Evolutionary conservation across 352 stramenopile species (phyloP).

Genomic region (Elongisporangium senticosum): DNA sequence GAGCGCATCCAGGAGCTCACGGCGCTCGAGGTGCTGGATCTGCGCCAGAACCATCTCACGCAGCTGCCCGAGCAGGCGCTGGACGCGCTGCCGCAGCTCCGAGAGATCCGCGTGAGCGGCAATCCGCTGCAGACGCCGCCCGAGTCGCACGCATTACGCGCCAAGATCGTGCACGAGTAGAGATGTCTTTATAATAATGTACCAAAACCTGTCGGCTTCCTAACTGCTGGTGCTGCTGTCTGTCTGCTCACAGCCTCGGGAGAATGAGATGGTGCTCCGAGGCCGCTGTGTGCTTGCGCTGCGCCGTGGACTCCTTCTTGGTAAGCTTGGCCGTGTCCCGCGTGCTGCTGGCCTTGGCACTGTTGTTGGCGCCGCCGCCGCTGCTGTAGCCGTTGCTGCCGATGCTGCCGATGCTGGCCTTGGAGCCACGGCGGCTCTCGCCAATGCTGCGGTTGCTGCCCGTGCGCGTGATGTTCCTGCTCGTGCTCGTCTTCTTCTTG

Average conservation of each 20-base stretch:
- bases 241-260: background rate
- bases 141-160: conserved; percentile 18
- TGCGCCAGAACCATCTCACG: conserved; percentile 47
- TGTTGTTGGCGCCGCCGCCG: conserved; percentile 17
- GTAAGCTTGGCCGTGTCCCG: conserved; percentile 13
- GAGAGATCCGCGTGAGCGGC: conserved; percentile 31
- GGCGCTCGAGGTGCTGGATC: conserved; percentile 54
- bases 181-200: conserved; percentile 3
- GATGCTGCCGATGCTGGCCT: conserved; percentile 24
- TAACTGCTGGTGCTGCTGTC: too few species aligned
- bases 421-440: conserved; percentile 20
- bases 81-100: conserved; percentile 27
- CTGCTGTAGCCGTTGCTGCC: conserved; percentile 22
- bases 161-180: conserved; percentile 23
- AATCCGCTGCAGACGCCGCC: conserved; percentile 31
- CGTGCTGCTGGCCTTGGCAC: conserved; percentile 11
- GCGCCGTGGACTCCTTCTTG: conserved; percentile 30
- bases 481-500: conserved; percentile 52
- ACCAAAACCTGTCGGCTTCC: background rate
- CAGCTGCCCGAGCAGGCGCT: conserved; percentile 36
- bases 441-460: conserved; percentile 31
- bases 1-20: conserved; percentile 33
- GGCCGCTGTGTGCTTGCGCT: conserved; percentile 24
- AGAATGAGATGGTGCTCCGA: background rate
- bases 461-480: conserved; percentile 19